These are phyloP conservation scores for Tremellales sp. DNA, from an alignment of 1,284 basidiomycete species.

Conservation along the genomic window DNA sequence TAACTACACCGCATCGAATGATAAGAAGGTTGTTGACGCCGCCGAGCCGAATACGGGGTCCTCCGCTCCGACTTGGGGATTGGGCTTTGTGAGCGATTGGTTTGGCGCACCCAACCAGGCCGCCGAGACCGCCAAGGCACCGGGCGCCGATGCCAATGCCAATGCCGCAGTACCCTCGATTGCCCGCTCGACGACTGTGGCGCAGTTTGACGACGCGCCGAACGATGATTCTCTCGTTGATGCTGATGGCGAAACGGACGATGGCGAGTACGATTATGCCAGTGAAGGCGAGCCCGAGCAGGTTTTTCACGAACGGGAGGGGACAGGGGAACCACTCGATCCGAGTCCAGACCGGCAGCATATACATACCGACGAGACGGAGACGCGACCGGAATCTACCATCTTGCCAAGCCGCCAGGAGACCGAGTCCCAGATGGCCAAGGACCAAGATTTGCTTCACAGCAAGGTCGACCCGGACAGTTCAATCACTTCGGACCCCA, in stretches of 20 bases:
- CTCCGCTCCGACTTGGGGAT: constrained; percentile 7
- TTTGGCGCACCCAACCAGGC: neutral
- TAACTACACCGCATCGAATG: neutral
- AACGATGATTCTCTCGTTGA: neutral
- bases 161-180: neutral
- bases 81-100: constrained; percentile 14
- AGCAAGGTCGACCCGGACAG: too few relatives aligned
- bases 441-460: too few relatives aligned
- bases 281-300: neutral
- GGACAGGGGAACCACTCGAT: constrained; percentile 1
- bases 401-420: neutral
- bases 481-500: too few relatives aligned
- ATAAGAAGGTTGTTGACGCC: neutral
- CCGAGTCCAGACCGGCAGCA: neutral
- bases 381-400: neutral
- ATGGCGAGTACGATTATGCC: neutral
- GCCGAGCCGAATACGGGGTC: neutral
- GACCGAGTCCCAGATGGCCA: too few relatives aligned
- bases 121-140: neutral
- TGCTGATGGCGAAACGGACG: neutral
- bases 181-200: neutral
- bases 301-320: constrained; percentile 20
- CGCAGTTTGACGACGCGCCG: neutral
- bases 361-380: constrained; percentile 8
- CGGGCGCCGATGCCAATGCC: neutral